These are phyloP conservation scores for Lobosporangium transversale DNA, from an alignment of 192 early-diverging fungal genomes.

Conservation along the genomic window DNA sequence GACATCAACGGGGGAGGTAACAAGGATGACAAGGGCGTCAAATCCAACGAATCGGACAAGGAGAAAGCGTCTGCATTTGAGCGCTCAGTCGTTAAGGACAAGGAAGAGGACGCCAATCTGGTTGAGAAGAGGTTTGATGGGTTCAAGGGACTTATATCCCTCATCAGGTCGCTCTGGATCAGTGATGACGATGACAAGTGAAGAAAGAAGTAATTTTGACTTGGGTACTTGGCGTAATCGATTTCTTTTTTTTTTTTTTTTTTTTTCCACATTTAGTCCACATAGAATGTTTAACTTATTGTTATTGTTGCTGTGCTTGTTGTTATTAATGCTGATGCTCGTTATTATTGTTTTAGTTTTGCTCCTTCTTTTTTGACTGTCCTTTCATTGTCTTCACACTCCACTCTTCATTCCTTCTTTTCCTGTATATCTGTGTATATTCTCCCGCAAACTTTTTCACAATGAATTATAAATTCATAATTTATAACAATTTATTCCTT, in stretches of 20 bases:
- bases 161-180: conserved; percentile 23
- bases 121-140: neutral
- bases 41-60: neutral
- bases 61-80: neutral
- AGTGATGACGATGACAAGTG: conserved; percentile 1
- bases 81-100: neutral
- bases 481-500: neutral
- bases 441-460: too few relatives aligned
- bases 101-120: neutral
- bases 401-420: neutral
- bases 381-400: neutral
- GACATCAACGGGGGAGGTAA: neutral
- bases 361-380: neutral
- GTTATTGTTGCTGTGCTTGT: neutral
- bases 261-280: neutral
- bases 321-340: too few relatives aligned
- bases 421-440: conserved; percentile 6
- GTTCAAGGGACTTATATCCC: conserved; percentile 18
- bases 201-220: neutral
- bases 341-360: too few relatives aligned
- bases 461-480: neutral
- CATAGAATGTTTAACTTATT: neutral
- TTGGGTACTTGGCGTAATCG: neutral
- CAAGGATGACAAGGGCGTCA: neutral
- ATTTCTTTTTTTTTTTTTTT: conserved; percentile 3